A percentile compares a stretch with the other conserved stretches of the same genome.
Conservation (phyloP, 768 basidiomycete species). For the Macrocybe gigantea region DNA sequence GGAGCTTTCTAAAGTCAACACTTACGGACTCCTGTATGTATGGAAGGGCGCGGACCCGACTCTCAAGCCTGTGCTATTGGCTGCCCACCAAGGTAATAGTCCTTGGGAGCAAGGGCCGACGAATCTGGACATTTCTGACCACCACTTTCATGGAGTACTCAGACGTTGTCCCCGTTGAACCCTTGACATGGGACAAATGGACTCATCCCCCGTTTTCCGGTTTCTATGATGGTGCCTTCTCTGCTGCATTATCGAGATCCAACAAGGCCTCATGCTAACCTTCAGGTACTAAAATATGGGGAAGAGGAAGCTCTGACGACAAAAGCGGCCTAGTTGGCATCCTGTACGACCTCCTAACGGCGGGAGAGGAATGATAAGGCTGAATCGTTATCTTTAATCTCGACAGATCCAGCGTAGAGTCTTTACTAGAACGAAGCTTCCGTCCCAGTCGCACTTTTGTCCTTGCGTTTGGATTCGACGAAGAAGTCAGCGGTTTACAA, state of each 20-base stretch:
- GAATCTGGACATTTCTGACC: background rate
- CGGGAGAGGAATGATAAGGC: background rate
- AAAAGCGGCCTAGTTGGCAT: constrained; percentile 71
- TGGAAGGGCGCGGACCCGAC: constrained; percentile 60
- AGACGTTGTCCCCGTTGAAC: constrained; percentile 63
- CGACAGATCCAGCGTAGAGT: constrained; percentile 50
- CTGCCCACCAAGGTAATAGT: constrained; percentile 56
- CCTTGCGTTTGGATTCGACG: constrained; percentile 71
- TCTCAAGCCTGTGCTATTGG: constrained; percentile 65
- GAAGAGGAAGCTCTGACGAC: constrained; percentile 69
- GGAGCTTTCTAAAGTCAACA: constrained; percentile 65
- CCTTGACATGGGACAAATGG: constrained; percentile 44
- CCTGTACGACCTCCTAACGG: constrained; percentile 33
- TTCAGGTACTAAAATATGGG: constrained; percentile 57
- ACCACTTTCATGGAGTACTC: constrained; percentile 1
- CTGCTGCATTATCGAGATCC: background rate
- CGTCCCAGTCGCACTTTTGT: constrained; percentile 58
- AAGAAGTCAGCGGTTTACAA: constrained; percentile 53
- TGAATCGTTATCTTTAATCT: background rate
- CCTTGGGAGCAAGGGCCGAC: too few relatives aligned
- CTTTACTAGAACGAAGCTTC: constrained; percentile 56
- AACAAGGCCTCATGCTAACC: background rate
- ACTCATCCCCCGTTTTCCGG: constrained; percentile 55
- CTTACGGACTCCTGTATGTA: constrained; percentile 66
- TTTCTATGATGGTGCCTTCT: constrained; percentile 38